Conservation (phyloP, 2,329 filamentous ascomycete species). For the Penicillium sp. region DNA sequence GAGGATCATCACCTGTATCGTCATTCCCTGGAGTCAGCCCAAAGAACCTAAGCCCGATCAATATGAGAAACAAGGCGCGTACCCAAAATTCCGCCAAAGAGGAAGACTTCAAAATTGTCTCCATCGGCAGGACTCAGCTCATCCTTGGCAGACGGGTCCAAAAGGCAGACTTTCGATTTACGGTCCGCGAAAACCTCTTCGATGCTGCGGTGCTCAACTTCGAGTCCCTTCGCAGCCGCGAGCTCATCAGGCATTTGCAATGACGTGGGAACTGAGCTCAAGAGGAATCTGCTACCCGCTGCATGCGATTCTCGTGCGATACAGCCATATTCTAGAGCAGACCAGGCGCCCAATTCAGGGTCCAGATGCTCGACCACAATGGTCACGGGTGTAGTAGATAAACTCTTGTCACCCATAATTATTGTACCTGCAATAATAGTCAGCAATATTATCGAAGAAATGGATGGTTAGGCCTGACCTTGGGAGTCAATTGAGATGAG, state of each 20-base stretch:
- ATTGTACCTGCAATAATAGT: conserved; percentile 1
- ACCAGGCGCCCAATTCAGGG: conserved; percentile 92
- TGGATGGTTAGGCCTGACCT: background rate
- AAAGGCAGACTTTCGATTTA: conserved; percentile 80
- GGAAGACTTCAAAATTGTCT: conserved; percentile 81
- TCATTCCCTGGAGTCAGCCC: background rate
- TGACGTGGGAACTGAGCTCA: conserved; percentile 76
- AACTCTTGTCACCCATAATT: conserved; percentile 31
- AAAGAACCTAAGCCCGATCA: background rate
- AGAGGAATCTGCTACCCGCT: conserved; percentile 71
- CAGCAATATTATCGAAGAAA: background rate
- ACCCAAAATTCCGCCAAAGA: conserved; percentile 97
- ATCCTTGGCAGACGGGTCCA: conserved; percentile 82
- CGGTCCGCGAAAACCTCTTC: conserved; percentile 77
- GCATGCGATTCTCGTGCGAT: conserved; percentile 81
- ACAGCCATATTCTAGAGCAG: conserved; percentile 85
- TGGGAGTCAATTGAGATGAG: background rate
- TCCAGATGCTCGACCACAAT: conserved; percentile 98
- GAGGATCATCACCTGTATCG: conserved; percentile 83
- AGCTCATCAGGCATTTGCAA: conserved; percentile 67
- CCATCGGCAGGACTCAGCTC: conserved; percentile 86
- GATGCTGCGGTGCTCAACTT: conserved; percentile 75
- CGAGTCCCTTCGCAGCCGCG: conserved; percentile 65
- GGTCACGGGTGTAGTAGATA: conserved; percentile 59
- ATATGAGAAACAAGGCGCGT: conserved; percentile 30